A percentile compares a stretch with the other conserved stretches of the same genome.
phyloP scores from a whole-genome alignment of 2,329 filamentous ascomycete species.

The Penicillium sp. region DNA sequence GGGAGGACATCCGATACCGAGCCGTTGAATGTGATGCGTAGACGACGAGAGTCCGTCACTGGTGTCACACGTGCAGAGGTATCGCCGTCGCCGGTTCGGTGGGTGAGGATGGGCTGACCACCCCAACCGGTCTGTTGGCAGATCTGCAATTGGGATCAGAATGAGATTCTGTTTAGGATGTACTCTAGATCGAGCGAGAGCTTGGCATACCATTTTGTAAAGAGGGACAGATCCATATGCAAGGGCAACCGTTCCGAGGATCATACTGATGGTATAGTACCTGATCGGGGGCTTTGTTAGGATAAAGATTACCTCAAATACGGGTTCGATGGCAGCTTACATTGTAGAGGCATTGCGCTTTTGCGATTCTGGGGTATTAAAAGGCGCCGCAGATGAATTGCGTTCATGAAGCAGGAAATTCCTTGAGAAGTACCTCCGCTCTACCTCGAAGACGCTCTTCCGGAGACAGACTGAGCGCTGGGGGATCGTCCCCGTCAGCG shows the following conservation, averaged over 20 bases:
- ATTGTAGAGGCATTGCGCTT: constrained; percentile 57
- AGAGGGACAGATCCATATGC: constrained; percentile 66
- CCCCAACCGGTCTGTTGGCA: constrained; percentile 70
- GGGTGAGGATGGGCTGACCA: constrained; percentile 83
- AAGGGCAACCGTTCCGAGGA: constrained; percentile 62
- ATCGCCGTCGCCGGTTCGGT: constrained; percentile 65
- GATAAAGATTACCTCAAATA: neutral
- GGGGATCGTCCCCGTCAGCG: constrained; percentile 13
- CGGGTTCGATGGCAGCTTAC: constrained; percentile 36
- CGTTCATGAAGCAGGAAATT: constrained; percentile 29
- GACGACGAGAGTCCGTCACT: constrained; percentile 74
- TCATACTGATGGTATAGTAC: constrained; percentile 63
- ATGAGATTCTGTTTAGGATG: neutral
- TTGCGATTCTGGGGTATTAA: constrained; percentile 37
- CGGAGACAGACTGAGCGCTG: constrained; percentile 15
- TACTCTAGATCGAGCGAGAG: neutral
- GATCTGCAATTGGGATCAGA: constrained; percentile 38
- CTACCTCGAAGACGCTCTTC: constrained; percentile 22
- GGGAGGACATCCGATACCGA: constrained; percentile 92
- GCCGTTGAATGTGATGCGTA: constrained; percentile 94
- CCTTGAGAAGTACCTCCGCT: constrained; percentile 36
- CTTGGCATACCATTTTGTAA: constrained; percentile 61
- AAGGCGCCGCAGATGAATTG: constrained; percentile 32
- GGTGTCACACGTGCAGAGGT: constrained; percentile 75
- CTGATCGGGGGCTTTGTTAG: constrained; percentile 36